Base-by-base conservation (phyloP, 2,329 filamentous ascomycete genomes). In the Diatrype stigma region DNA sequence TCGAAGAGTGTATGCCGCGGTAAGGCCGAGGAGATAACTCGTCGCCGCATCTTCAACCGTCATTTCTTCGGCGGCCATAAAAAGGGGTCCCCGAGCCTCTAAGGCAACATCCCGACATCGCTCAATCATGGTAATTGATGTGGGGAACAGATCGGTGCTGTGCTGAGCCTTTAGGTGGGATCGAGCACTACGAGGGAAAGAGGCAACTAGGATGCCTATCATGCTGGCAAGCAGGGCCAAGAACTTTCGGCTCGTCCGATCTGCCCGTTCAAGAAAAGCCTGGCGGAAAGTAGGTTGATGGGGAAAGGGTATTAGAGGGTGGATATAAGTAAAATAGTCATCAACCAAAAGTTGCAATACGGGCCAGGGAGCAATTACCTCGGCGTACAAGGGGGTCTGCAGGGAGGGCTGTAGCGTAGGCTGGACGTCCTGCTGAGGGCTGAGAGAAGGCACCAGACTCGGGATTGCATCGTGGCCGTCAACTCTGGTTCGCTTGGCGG, bases 321-420 rank as follows among this genome's bases (percentile, higher is more conserved):
- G 86, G 48, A 91, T 86, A 65, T 90, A 90, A 17, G 85, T 90
- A 70, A 91, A 92, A 76, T 89, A 92, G 70, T 92, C 88, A 65
- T 91, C 86, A 51, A 92, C 80, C 16, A 91, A 75, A 2, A 86
- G 76, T 60, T 86, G 79, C 48, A 92, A 72, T 11, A 86, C 82
- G 7, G 81, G 79, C 67, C 86, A 76, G 0, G 87, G 85, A 38
- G 86, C 87, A 54, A 92, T 90, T 2, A 80, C 75, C 63, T 92
- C 88, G 45, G 85, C 81, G 52, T 82, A 79, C 14, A 83, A 63
- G n/a, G 69, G 64, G 26, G 61, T 63, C 34, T 37, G 34, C 26
- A 30, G 10, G 6, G 26, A 5, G 26, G 26, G 26, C 26, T 30
- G 26, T 30, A 30, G 26, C 26, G 26, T 10, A 30, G 26, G 10